Percentiles rank a stretch among this genome's conserved stretches.
Conservation (phyloP, 1,284 basidiomycete genomes). For the Apiotrichum montevideense region DNA sequence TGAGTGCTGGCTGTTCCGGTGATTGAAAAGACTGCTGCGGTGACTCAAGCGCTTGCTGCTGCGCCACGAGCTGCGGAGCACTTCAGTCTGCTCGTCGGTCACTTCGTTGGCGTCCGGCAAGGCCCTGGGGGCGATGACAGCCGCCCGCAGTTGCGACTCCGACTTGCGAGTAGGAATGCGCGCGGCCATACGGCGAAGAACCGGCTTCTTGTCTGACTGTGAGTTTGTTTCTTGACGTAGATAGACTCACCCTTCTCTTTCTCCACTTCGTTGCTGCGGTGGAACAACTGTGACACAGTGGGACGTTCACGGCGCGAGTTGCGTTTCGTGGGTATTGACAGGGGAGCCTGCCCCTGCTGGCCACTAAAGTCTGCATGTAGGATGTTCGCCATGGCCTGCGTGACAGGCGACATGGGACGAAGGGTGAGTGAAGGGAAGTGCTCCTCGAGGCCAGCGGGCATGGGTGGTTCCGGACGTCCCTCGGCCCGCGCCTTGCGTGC, state of each 20-base stretch:
- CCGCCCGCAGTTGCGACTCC: not conserved
- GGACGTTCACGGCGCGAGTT: not conserved
- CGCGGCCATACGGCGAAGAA: not conserved
- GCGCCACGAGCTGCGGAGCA: not conserved
- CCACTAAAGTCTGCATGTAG: not conserved
- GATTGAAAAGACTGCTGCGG: no score
- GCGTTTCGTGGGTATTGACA: not conserved
- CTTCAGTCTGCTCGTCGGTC: not conserved
- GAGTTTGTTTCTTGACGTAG: no score
- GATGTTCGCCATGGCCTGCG: not conserved
- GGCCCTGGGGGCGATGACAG: no score
- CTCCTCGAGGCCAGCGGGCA: constrained; percentile 34
- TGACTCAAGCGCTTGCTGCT: not conserved
- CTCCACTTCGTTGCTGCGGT: not conserved
- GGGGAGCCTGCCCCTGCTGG: not conserved
- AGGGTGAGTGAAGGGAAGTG: constrained; percentile 21
- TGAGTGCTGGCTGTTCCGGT: no score
- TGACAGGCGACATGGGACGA: constrained; percentile 22
- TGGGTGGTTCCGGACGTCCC: constrained; percentile 33
- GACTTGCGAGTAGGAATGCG: not conserved
- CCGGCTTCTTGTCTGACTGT: not conserved
- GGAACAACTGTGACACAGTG: not conserved
- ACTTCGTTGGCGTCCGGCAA: no score
- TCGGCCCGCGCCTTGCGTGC: constrained; percentile 40
- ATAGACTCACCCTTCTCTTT: not conserved